Evolutionary conservation across 139 green algal genomes (phyloP).

Genomic region (Chlorella vulgaris): DNA sequence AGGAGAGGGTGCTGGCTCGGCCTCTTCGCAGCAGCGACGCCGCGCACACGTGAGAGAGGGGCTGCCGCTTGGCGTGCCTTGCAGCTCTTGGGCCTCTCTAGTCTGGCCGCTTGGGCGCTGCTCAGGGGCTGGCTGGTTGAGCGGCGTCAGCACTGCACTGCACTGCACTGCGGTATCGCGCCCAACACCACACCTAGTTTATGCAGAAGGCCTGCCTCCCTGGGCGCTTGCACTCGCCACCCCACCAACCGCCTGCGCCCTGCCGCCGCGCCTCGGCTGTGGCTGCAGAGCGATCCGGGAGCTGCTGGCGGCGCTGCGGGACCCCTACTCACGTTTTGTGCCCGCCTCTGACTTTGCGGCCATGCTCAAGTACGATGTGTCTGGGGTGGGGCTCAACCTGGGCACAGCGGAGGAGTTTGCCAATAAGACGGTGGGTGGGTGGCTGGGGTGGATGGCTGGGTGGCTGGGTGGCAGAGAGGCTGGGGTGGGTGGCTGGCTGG

Average conservation of each 20-base stretch:
- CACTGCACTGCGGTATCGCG: too few species aligned
- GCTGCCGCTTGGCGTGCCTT: neutral
- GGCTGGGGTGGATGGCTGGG: neutral
- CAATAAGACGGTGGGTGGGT: slow-evolving; percentile 69
- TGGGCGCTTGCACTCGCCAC: neutral
- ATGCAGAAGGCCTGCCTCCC: too few species aligned
- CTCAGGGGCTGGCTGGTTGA: too few species aligned
- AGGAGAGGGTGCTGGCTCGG: slow-evolving; percentile 34
- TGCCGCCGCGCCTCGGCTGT: neutral
- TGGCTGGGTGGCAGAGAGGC: neutral
- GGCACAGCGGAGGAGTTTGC: slow-evolving; percentile 78
- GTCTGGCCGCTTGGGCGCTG: too few species aligned
- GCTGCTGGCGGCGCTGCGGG: slow-evolving; percentile 60
- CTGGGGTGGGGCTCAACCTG: slow-evolving; percentile 93
- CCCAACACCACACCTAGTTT: too few species aligned
- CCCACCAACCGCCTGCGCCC: neutral
- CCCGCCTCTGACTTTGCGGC: slow-evolving; percentile 75
- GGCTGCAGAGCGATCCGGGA: slow-evolving; percentile 21
- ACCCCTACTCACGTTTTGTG: slow-evolving; percentile 94
- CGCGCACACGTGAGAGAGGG: slow-evolving; percentile 32
- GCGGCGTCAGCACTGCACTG: too few species aligned
- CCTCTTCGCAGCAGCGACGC: slow-evolving; percentile 27
- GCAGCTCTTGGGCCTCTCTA: too few species aligned
- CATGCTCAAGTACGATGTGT: slow-evolving; percentile 96
- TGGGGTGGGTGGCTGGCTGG: neutral